Conservation (phyloP, 129 eudicot genomes). For the Escallonia rubra region DNA sequence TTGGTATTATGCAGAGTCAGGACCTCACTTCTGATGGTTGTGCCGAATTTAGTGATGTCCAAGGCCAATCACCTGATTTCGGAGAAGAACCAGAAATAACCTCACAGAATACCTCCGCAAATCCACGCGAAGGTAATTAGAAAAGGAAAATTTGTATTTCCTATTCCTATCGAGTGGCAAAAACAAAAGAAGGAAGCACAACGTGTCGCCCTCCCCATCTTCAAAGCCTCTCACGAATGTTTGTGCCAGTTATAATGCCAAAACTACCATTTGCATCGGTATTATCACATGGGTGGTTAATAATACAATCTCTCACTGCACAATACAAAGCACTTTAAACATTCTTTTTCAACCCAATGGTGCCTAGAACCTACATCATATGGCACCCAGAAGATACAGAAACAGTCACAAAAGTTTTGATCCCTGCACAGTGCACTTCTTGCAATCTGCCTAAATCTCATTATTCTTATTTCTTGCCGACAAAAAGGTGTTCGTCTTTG, state of each 20-base stretch:
- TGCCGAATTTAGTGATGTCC: conserved; percentile 7
- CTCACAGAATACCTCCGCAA: conserved; percentile 11
- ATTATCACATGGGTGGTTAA: too few species aligned
- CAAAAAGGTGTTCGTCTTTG: too few species aligned
- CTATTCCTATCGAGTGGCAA: background rate
- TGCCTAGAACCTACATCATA: too few species aligned
- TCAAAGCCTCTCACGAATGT: background rate
- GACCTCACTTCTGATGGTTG: conserved; percentile 6
- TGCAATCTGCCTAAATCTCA: too few species aligned
- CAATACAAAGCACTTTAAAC: too few species aligned
- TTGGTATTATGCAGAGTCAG: conserved; percentile 26
- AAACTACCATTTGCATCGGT: too few species aligned
- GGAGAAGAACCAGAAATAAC: conserved; percentile 13
- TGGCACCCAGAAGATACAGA: too few species aligned
- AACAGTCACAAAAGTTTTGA: too few species aligned
- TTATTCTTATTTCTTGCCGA: too few species aligned
- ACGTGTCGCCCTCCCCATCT: background rate
- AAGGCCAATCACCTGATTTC: conserved; percentile 12
- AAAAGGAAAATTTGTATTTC: background rate
- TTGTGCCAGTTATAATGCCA: background rate
- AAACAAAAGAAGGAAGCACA: background rate
- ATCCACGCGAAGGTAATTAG: conserved; percentile 3
- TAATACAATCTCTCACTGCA: too few species aligned
- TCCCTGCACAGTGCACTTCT: too few species aligned
- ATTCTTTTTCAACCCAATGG: too few species aligned